Evolutionary conservation across 1,284 basidiomycete species (phyloP), one percentile per base, ranked within the genome.

Genomic region (Microbotryomycetes sp.): DNA sequence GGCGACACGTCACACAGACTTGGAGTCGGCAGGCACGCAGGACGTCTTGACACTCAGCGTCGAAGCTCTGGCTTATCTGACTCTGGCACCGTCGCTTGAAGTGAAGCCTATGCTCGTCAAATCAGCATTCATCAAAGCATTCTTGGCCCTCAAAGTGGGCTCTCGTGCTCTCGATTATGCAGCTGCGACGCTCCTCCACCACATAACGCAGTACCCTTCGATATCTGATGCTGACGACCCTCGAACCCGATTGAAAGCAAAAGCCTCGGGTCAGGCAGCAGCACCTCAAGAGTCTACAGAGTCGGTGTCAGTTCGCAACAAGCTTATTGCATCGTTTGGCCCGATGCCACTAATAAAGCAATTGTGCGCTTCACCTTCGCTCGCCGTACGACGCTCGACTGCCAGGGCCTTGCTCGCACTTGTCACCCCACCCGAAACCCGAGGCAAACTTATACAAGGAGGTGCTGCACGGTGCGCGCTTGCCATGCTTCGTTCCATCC

Each of bases 21-120:
- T 18, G 31, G 27, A 2, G 48, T 41, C 45, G 6, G 15, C 13
- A 15, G 28, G 54, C 29, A 80, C 81, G 45, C 71, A 81, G 29
- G 75, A 79, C 7, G 85, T 65, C 84, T 83, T 6, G 78, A 56
- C 50, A 4, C 50, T 55, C 1, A 28, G 35, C 5, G 55, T 92
- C 21, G 91, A 96, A 76, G 89, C 86, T 0, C 76, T 96, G 55
- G 87, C 87, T 7, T 88, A 92, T 74, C 81, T 91, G 59, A 88
- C 84, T 61, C 77, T 82, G 31, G 81, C 84, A 64, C 79, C 88
- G 0, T 65, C 75, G 1, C 78, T 88, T 65, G 5, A 49, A 15
- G 9, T 61, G 89, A 89, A 74, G 21, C 24, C 24, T 29, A 84
- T 86, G 65, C 72, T 74, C 30, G 76, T 92, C 48, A 81, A 73